A percentile compares a stretch with the other conserved stretches of the same genome.
These are phyloP conservation scores for Claviceps paspali DNA, from an alignment of 2,329 filamentous ascomycete genomes.

Conservation along the genomic window DNA sequence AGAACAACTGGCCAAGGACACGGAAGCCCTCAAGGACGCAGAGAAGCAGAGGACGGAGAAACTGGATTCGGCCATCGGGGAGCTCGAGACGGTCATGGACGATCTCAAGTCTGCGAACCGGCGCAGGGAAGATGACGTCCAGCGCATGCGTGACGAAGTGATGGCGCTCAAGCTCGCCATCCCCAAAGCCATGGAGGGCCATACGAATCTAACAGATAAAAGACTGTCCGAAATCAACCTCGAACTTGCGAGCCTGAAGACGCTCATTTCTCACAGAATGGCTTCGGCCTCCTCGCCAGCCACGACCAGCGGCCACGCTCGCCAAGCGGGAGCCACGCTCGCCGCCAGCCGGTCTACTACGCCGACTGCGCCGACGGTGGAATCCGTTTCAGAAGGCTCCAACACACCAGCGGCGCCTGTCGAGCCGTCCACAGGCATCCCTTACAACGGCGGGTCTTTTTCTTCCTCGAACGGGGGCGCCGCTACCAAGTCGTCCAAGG, in stretches of 20 bases:
- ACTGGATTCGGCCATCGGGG: slow-evolving; percentile 64
- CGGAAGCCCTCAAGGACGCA: slow-evolving; percentile 69
- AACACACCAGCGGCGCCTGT: slow-evolving; percentile 11
- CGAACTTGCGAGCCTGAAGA: slow-evolving; percentile 87
- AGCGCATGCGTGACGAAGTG: slow-evolving; percentile 76
- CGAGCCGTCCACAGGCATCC: slow-evolving; percentile 18
- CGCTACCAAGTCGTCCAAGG: slow-evolving; percentile 48
- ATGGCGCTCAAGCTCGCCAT: slow-evolving; percentile 69
- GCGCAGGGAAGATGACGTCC: slow-evolving; percentile 73
- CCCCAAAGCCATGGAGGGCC: slow-evolving; percentile 74
- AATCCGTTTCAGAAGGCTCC: slow-evolving; percentile 11
- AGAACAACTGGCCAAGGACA: slow-evolving; percentile 85
- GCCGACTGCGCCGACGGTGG: slow-evolving; percentile 10
- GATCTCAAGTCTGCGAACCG: slow-evolving; percentile 71
- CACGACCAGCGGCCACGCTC: slow-evolving; percentile 8
- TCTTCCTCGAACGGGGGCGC: slow-evolving; percentile 14
- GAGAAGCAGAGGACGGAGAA: slow-evolving; percentile 74
- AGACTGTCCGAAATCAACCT: slow-evolving; percentile 71
- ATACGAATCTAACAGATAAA: slow-evolving; percentile 70
- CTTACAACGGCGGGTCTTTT: slow-evolving; percentile 22
- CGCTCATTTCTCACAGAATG: slow-evolving; percentile 56
- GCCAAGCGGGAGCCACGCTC: slow-evolving; percentile 1
- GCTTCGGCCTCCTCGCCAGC: slow-evolving; percentile 19
- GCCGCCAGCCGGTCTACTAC: slow-evolving; percentile 1
- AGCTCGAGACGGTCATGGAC: slow-evolving; percentile 69